Evolutionary conservation across 345 rosid genomes (phyloP).

Genomic region (Erodium maritimum): DNA sequence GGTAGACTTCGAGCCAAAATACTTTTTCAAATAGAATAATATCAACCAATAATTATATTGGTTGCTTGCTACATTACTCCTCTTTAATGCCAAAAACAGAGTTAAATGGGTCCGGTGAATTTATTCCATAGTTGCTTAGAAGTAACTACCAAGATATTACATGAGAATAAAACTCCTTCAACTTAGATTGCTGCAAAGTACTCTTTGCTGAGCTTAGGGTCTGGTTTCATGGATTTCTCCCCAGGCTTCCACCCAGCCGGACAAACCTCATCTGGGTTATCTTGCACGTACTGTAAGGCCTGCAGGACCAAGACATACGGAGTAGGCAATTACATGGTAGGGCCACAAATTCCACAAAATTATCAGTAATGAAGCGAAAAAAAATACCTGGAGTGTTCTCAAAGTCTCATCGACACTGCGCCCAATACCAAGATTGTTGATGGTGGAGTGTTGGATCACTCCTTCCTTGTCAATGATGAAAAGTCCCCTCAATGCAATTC

Average conservation of each 20-base stretch:
- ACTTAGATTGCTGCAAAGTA: constrained; percentile 56
- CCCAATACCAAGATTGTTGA: constrained; percentile 93
- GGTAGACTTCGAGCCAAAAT: too few species aligned
- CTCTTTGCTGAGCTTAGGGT: constrained; percentile 91
- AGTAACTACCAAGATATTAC: not conserved
- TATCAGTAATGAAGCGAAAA: not conserved
- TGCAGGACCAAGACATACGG: constrained; percentile 19
- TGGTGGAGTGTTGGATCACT: constrained; percentile 90
- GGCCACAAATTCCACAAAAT: not conserved
- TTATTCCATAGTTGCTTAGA: not conserved
- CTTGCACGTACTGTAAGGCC: constrained; percentile 94
- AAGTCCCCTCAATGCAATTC: constrained; percentile 89
- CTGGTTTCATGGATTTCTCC: constrained; percentile 94
- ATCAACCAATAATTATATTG: too few species aligned
- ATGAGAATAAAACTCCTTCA: not conserved
- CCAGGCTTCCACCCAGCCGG: constrained; percentile 99
- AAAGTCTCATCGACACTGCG: constrained; percentile 92
- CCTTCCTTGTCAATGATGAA: constrained; percentile 97
- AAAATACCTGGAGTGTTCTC: constrained; percentile 86
- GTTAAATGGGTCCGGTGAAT: not conserved
- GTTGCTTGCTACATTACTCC: too few species aligned
- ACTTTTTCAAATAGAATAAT: too few species aligned
- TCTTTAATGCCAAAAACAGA: too few species aligned
- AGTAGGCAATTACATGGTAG: too few species aligned
- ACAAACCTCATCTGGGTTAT: constrained; percentile 96